Evolutionary conservation across 148 eudicot species (phyloP), one percentile per base, ranked within the genome.

Genomic region (Rhododendron henanense): DNA sequence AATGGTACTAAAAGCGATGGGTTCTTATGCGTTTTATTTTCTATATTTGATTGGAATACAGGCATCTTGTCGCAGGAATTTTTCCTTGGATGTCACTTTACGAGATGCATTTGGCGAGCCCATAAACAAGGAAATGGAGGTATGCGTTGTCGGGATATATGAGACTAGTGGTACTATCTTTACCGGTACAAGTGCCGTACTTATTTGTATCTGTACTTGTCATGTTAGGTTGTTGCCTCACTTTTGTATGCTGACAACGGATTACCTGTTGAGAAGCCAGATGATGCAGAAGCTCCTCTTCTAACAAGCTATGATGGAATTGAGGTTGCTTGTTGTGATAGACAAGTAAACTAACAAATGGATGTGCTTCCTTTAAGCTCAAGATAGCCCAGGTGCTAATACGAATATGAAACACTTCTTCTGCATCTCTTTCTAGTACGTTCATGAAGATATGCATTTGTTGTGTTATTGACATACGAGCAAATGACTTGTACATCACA

Each of bases 351-450:
- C 65, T 94, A 85, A 83, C 88, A 61, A 90, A 86, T 69, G 99
- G 99, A 11, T 95, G 94, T 87, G 94, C 96, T 73, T 90, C 96
- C 44, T 94, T 94, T 86, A 95, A 92, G 86, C 91, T 96, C 86
- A 93, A 92, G 88, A 90, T 96, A 85, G 92, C 99, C 79, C 96
- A 94, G 95, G 98, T 95, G 82, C 83, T 83, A 84, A 88, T 87
- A 83, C 81, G 37, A 35, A 79, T 69, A 4, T 51, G 44, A 84
- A 67, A 67, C 77, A 57, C 41, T 65, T 61, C 35, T 45, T 86
- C 57, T 55, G 13, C 28, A 31, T 48, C 47, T 61, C 48, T 86
- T 45, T 73, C 21, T n/a, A 39, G 31, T 35, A 13, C 2, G 33
- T 50, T 47, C 35, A 21, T 25, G 67, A 33, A 75, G 79, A 73